These are phyloP conservation scores for Eragrostis curvula DNA, from an alignment of 176 grass and related monocot species.

Conservation along the genomic window DNA sequence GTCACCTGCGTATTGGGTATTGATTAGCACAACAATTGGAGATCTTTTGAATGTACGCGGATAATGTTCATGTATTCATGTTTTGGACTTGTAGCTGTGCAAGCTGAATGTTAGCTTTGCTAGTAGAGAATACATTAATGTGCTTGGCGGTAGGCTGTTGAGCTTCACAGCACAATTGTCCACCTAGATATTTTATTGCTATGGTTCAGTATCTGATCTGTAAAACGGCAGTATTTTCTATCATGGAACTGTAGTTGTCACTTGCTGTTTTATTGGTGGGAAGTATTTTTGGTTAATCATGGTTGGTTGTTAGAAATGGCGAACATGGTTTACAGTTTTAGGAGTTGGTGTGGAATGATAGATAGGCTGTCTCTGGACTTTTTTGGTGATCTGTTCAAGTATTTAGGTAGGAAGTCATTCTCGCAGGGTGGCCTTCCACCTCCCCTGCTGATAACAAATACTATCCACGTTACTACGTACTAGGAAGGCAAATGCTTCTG, in stretches of 20 bases:
- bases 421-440: constrained; percentile 41
- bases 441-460: constrained; percentile 23
- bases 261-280: constrained; percentile 22
- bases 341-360: constrained; percentile 51
- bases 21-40: constrained; percentile 15
- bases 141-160: constrained; percentile 1
- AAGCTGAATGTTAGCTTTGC: constrained; percentile 13
- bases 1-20: constrained; percentile 17
- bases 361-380: constrained; percentile 46
- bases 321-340: constrained; percentile 37
- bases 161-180: not conserved
- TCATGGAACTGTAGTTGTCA: constrained; percentile 28
- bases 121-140: not conserved
- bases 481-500: constrained; percentile 36
- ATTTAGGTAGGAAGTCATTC: constrained; percentile 53
- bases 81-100: constrained; percentile 7
- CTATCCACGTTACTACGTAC: not conserved
- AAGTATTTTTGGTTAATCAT: constrained; percentile 36
- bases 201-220: constrained; percentile 32
- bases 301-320: constrained; percentile 47
- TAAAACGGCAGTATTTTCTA: constrained; percentile 28
- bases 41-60: constrained; percentile 3
- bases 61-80: constrained; percentile 23
- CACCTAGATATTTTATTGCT: constrained; percentile 35
- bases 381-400: constrained; percentile 46